Base-by-base conservation (phyloP, 371 early-diverging fungal genomes). In the Apophysomyces ossiformis region DNA sequence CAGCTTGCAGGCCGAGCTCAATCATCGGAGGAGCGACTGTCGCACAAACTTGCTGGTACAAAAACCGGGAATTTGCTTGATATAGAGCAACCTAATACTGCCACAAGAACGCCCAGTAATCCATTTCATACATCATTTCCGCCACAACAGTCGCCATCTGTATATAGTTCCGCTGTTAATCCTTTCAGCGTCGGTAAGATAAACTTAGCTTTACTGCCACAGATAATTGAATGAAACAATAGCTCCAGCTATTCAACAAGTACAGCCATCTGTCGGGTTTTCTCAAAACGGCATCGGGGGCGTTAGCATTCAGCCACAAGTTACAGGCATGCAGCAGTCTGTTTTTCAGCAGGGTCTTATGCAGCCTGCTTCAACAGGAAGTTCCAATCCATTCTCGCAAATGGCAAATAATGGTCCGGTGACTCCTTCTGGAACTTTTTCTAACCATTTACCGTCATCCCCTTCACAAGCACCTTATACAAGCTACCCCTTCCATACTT, bases 1-100 rank as follows among this genome's bases (percentile, higher is more conserved):
- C 56, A 63, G 32, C 66, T 69, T 50, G 68, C 70, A 46, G 70
- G 61, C 56, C 71, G 69, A 67, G 72, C 68, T 46, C 75, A 71
- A 46, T 64, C 64, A 16, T 37, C 60, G 13, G 39, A 58, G 50
- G 68, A 68, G 50, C 65, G 70, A 18, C 65, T 68, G 59, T 47
- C 72, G 32, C 60, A 68, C 61, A 63, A 57, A 58, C 45, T 68
- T 47, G 67, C 73, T 54, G 64, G 69, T 47, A 47, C 50, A 13
- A 61, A 69, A 43, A 67, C 65, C n/a, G 67, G 50, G n/a, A 57
- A 38, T 37, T 61, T 73, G 16, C 26, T 73, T 9, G 67, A 67
- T 64, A 18, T 70, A 15, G 67, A 67, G 16, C 13, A 67, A 41
- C 11, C 44, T 21, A n/a, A 47, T 35, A 41, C 54, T 16, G n/a